phyloP scores from a whole-genome alignment of 208 protist species.

The Perkinsela sp. region DNA sequence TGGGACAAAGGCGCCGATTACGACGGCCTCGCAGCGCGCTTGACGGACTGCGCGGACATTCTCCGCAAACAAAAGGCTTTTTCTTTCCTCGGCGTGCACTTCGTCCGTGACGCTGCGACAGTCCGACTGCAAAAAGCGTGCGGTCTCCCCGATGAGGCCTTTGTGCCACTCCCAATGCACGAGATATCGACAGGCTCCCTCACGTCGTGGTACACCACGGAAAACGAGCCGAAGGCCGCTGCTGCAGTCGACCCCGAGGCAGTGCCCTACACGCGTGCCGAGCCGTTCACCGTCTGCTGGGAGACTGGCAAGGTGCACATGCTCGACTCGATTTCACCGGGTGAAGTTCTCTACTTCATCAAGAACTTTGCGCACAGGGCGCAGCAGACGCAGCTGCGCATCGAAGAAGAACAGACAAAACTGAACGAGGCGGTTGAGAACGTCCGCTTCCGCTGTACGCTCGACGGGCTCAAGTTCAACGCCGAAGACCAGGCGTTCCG shows the following conservation, averaged over 20 bases:
- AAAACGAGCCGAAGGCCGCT: conserved; percentile 23
- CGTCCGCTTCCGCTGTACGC: conserved; percentile 28
- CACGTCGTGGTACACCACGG: conserved; percentile 34
- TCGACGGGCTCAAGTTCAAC: conserved; percentile 31
- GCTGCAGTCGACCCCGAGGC: conserved; percentile 10
- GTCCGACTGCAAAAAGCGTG: conserved; percentile 10
- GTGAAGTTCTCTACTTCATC: conserved; percentile 57
- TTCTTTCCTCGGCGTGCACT: conserved; percentile 56
- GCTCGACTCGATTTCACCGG: conserved; percentile 44
- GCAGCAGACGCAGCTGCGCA: conserved; percentile 45
- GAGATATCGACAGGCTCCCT: conserved; percentile 21
- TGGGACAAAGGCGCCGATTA: conserved; percentile 66
- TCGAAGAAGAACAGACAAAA: conserved; percentile 44
- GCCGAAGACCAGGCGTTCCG: conserved; percentile 35
- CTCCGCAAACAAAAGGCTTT: conserved; percentile 43
- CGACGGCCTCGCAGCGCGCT: conserved; percentile 29
- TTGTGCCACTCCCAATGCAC: conserved; percentile 11
- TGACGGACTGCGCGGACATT: conserved; percentile 47
- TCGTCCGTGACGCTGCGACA: conserved; percentile 28
- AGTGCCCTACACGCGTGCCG: conserved; percentile 6
- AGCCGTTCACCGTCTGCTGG: conserved; percentile 51
- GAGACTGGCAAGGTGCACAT: conserved; percentile 43
- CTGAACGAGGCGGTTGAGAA: conserved; percentile 26
- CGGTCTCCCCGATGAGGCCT: not conserved
- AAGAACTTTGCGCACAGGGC: conserved; percentile 37